Base-by-base conservation (phyloP, 2,329 filamentous ascomycete species). In the Rasamsonia emersonii region DNA sequence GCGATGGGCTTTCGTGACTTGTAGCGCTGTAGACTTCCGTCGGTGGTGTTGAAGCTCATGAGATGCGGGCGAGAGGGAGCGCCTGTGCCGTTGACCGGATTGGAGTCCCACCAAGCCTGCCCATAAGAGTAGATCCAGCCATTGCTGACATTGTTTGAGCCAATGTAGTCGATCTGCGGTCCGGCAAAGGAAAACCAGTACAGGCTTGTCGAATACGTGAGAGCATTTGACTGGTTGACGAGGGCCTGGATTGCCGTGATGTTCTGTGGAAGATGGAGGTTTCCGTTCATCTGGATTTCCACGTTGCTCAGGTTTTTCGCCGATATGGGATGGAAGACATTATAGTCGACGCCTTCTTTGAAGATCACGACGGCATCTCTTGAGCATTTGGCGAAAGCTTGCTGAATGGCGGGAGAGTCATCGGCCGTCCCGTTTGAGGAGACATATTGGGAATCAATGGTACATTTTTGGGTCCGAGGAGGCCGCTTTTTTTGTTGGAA, bases 61-160 rank as follows among this genome's bases (percentile, higher is more conserved):
- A 66, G 45, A 38, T 64, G 61, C 7, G 64, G 64, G 4, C 63
- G 52, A 19, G 51, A 53, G 9, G 46, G 43, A 9, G 58, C 49
- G 7, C 62, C 62, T 14, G 59, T 59, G 23, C 50, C 51, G 19
- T 59, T 58, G 5, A 46, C 39, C 2, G 54, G 52, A 38, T 65
- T 67, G 5, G 54, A 50, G 32, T 65, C 61, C 62, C 62, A 67
- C 64, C 64, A 66, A 1, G 50, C 49, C 41, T 66, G 62, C 15
- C 63, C 63, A 30, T 65, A 61, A 2, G 59, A 64, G 34, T 64
- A 54, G 38, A 67, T 64, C 61, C 62, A 66, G 32, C 63, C 61
- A n/a, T 50, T 46, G 19, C 50, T 49, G 23, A 59, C 45, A 35
- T 62, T 52, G 5, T 44, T 35, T 1, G 56, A 54, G 4, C 59